These are phyloP conservation scores for Teratosphaeria nubilosa DNA, from an alignment of 2,329 filamentous ascomycete species.

Conservation along the genomic window DNA sequence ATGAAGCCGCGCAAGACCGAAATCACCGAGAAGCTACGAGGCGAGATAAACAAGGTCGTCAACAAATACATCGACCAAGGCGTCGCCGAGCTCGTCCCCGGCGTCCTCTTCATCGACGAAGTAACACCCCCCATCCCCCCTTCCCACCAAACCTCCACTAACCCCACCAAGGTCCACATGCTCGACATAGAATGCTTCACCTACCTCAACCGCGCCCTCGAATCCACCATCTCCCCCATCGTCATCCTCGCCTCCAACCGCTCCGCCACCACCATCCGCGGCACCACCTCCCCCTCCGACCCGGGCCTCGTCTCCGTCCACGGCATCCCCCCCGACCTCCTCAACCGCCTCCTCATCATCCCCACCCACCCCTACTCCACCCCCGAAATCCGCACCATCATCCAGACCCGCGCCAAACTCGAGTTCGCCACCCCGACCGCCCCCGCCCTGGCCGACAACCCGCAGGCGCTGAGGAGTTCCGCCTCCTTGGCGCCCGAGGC, in stretches of 20 bases:
- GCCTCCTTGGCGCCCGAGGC: constrained; percentile 72
- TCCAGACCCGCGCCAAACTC: constrained; percentile 60
- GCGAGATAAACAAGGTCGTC: constrained; percentile 98
- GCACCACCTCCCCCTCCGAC: constrained; percentile 53
- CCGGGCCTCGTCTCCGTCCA: constrained; percentile 67
- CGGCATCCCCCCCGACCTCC: constrained; percentile 86
- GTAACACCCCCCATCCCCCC: constrained; percentile 38
- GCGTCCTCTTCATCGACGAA: constrained; percentile 97
- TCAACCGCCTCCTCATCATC: constrained; percentile 88
- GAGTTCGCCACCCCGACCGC: constrained; percentile 27
- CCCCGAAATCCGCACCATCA: constrained; percentile 86
- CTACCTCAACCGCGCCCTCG: constrained; percentile 95
- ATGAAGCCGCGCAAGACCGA: constrained; percentile 99
- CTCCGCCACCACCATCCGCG: constrained; percentile 84
- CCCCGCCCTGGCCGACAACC: constrained; percentile 22
- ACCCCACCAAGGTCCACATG: constrained; percentile 74
- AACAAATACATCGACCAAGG: constrained; percentile 98
- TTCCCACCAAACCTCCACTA: constrained; percentile 1
- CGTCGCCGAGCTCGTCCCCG: constrained; percentile 93
- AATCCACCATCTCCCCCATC: constrained; percentile 88
- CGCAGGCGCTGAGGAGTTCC: constrained; percentile 55
- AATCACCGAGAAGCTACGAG: constrained; percentile 91
- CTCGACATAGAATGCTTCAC: constrained; percentile 99
- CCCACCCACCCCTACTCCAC: constrained; percentile 83
- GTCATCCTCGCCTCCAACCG: constrained; percentile 96